A percentile compares a stretch with the other conserved stretches of the same genome.
phyloP scores from a whole-genome alignment of 2,329 filamentous ascomycete genomes.

The Alternaria sp. region DNA sequence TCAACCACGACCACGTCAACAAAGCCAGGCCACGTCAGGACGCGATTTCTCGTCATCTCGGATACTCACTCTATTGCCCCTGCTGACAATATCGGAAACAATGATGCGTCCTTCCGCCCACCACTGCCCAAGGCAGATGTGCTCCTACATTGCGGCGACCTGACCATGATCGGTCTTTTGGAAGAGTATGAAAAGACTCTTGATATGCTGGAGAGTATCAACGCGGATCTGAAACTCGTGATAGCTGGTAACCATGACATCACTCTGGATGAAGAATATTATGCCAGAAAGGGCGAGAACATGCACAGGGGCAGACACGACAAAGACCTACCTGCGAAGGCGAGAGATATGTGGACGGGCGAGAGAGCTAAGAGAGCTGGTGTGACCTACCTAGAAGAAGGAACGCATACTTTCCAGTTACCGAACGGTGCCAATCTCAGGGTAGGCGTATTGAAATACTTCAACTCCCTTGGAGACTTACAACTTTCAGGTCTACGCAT shows the following conservation, averaged over 20 bases:
- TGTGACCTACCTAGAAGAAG: slow-evolving; percentile 66
- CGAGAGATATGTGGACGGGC: slow-evolving; percentile 59
- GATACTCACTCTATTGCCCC: slow-evolving; percentile 52
- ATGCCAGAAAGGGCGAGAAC: slow-evolving; percentile 39
- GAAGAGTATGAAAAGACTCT: slow-evolving; percentile 60
- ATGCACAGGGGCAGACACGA: slow-evolving; percentile 39
- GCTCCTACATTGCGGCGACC: slow-evolving; percentile 67
- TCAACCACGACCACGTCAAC: slow-evolving; percentile 6
- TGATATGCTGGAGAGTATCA: slow-evolving; percentile 57
- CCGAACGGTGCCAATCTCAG: slow-evolving; percentile 60
- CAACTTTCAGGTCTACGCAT: slow-evolving; percentile 59
- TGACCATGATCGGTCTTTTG: slow-evolving; percentile 62
- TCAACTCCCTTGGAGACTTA: slow-evolving; percentile 1
- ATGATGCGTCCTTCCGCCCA: slow-evolving; percentile 31
- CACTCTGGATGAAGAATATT: slow-evolving; percentile 63
- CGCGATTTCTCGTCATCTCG: slow-evolving; percentile 56
- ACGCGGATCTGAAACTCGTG: slow-evolving; percentile 67
- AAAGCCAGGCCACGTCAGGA: slow-evolving; percentile 38
- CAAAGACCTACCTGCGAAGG: slow-evolving; percentile 31
- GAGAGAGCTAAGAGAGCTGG: slow-evolving; percentile 56
- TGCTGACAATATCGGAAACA: slow-evolving; percentile 13
- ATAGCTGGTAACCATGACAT: slow-evolving; percentile 69
- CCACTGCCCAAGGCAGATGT: slow-evolving; percentile 63
- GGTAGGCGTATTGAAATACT: slow-evolving; percentile 25
- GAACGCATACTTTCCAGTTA: slow-evolving; percentile 57